Evolutionary conservation across 75 land plant species (phyloP), one percentile per base, ranked within the genome.

Genomic region (Cunninghamia lanceolata): DNA sequence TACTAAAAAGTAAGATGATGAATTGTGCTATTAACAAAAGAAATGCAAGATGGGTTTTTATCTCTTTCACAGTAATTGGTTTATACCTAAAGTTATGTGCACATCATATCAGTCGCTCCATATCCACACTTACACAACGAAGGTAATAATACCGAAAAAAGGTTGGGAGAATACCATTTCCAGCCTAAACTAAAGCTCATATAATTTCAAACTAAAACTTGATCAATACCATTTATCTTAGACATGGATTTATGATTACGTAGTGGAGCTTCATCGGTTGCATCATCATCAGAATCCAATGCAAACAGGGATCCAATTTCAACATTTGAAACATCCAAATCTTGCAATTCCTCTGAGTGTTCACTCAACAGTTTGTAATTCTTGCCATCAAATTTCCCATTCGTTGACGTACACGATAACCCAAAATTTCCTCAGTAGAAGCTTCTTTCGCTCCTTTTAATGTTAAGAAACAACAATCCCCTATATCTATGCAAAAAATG

Each of bases 251-350:
- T 25, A 3, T 9, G 40, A 76, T 34, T 25, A 76, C 15, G 17
- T 3, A 13, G 36, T 15, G 79, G 15, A 76, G 79, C 1, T n/a
- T n/a, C n/a, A n/a, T n/a, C n/a, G n/a, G n/a, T n/a, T n/a, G n/a
- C n/a, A n/a, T n/a, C n/a, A n/a, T 91, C 92, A 90, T 94, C 95
- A 19, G 94, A 93, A 86, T 91, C 94, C 86, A 94, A 87, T 1
- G 94, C 92, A 66, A 94, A 94, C 59, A 84, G 42, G 1, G 77
- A 50, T 56, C 30, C 46, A 45, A 46, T 11, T 10, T n/a, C 53
- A 36, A 6, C 21, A 73, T 3, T 32, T 15, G 54, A 45, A 32
- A 28, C 54, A n/a, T n/a, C n/a, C n/a, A n/a, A n/a, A n/a, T n/a
- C n/a, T n/a, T n/a, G n/a, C n/a, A n/a, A n/a, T n/a, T n/a, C n/a